phyloP scores from a whole-genome alignment of 2,329 filamentous ascomycete species.

The Fusarium bactridioides region DNA sequence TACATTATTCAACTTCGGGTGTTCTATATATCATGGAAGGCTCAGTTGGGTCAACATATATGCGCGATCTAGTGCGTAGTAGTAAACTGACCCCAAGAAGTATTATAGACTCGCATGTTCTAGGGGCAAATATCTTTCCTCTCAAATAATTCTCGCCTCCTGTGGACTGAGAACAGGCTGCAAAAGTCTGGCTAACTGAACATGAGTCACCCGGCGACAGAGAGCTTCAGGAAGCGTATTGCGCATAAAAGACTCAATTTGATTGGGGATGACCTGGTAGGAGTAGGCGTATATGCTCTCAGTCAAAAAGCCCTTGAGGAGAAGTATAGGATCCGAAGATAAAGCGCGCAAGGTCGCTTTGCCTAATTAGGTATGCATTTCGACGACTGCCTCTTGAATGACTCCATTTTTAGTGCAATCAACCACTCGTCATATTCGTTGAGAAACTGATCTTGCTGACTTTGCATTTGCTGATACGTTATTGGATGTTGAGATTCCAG shows the following conservation, averaged over 20 bases:
- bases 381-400: neutral
- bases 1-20: too few species aligned
- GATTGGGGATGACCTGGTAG: fast-evolving
- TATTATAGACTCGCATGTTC: neutral
- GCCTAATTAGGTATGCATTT: neutral
- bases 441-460: neutral
- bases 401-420: neutral
- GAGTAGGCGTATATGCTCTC: neutral
- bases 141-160: neutral
- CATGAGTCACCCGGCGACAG: neutral
- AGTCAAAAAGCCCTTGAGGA: neutral
- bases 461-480: neutral
- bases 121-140: neutral
- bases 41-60: neutral
- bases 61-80: too few species aligned
- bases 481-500: neutral
- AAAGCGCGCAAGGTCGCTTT: neutral
- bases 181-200: neutral
- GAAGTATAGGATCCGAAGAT: neutral
- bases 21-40: neutral
- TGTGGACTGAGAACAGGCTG: neutral
- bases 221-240: neutral
- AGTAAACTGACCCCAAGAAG: neutral
- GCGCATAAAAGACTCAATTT: fast-evolving
- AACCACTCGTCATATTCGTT: neutral